Conservation (phyloP, 139 green algal species). For the Closterium sp. region DNA sequence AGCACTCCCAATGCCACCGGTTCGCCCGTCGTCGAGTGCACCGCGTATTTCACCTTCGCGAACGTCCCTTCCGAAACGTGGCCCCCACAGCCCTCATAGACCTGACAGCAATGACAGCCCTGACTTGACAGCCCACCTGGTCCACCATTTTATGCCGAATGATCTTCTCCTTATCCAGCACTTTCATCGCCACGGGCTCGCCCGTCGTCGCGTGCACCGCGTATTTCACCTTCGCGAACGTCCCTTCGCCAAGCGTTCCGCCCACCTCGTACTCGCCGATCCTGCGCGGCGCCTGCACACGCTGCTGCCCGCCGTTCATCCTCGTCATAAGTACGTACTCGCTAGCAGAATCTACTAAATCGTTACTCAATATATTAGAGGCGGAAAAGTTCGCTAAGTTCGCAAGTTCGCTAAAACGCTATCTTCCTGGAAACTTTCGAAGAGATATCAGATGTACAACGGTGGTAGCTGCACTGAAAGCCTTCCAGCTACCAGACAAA, state of each 20-base stretch:
- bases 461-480: too few relatives aligned
- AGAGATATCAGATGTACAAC: too few relatives aligned
- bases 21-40: conserved; percentile 62
- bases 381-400: too few relatives aligned
- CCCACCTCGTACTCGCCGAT: conserved; percentile 58
- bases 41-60: conserved; percentile 71
- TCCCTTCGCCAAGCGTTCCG: conserved; percentile 72
- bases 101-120: too few relatives aligned
- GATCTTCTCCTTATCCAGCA: conserved; percentile 62
- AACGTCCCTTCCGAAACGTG: conserved; percentile 75
- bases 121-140: conserved; percentile 27
- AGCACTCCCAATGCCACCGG: conserved; percentile 71
- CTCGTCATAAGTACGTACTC: not conserved
- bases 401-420: too few relatives aligned
- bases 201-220: conserved; percentile 62
- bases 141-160: conserved; percentile 47
- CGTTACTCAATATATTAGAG: too few relatives aligned
- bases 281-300: not conserved
- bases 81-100: too few relatives aligned
- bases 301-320: not conserved
- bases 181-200: conserved; percentile 68
- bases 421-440: too few relatives aligned
- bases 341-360: too few relatives aligned
- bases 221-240: conserved; percentile 73
- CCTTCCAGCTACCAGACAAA: too few relatives aligned